These are phyloP conservation scores for Tylopilus felleus DNA, from an alignment of 768 basidiomycete genomes.

Conservation along the genomic window DNA sequence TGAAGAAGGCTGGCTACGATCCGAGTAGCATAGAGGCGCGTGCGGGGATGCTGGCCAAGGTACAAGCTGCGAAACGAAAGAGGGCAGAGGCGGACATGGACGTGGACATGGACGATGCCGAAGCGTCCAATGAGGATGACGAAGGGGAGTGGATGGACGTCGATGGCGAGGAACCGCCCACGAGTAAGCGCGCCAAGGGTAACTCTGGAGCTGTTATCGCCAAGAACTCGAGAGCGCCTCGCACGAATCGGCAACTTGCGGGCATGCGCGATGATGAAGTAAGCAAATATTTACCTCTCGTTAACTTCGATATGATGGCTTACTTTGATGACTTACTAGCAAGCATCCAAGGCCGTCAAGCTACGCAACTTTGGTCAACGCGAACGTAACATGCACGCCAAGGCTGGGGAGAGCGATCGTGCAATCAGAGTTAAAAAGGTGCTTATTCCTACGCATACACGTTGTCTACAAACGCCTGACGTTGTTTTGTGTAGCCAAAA, in stretches of 20 bases:
- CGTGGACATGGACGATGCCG: constrained; percentile 56
- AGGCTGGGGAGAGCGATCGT: constrained; percentile 88
- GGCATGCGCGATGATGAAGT: constrained; percentile 79
- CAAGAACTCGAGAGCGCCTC: constrained; percentile 54
- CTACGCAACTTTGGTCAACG: constrained; percentile 87
- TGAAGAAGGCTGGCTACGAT: constrained; percentile 89
- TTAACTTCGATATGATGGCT: not conserved
- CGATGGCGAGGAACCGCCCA: constrained; percentile 47
- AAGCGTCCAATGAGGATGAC: constrained; percentile 34
- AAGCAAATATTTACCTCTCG: not conserved
- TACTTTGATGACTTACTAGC: constrained; percentile 39
- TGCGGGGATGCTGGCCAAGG: constrained; percentile 78
- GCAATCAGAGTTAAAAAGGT: constrained; percentile 83
- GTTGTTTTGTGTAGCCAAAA: constrained; percentile 57
- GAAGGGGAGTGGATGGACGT: constrained; percentile 55
- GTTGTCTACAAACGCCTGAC: not conserved
- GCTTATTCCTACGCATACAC: constrained; percentile 17
- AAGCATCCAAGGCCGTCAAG: constrained; percentile 75
- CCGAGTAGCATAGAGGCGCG: constrained; percentile 85
- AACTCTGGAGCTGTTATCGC: constrained; percentile 55
- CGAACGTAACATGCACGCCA: constrained; percentile 81
- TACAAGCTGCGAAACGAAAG: constrained; percentile 62
- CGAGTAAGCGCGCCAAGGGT: constrained; percentile 59
- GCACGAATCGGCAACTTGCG: constrained; percentile 68
- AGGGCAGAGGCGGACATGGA: constrained; percentile 50